Evolutionary conservation across 2,329 filamentous ascomycete genomes (phyloP).

Genomic region (Cladosporium oxysporum): DNA sequence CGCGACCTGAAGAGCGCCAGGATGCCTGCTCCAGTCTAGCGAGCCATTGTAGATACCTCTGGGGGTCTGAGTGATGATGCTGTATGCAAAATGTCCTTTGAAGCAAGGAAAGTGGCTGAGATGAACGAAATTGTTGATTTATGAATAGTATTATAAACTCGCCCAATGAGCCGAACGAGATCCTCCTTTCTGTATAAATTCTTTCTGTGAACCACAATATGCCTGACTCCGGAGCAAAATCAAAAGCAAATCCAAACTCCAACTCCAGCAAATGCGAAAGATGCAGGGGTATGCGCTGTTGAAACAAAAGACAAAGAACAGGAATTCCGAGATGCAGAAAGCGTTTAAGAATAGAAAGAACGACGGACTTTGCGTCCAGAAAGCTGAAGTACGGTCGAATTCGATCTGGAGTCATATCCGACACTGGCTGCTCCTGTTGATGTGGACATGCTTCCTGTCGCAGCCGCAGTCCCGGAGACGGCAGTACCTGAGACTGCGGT

Average conservation of each 20-base stretch:
- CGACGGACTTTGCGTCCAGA: slow-evolving; percentile 3
- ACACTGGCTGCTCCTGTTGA: slow-evolving; percentile 10
- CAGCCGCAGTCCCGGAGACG: slow-evolving; percentile 3
- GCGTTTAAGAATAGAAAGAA: background rate
- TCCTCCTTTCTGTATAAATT: background rate
- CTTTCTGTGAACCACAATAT: background rate
- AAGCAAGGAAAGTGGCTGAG: background rate
- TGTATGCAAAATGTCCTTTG: no score
- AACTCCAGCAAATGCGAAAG: slow-evolving; percentile 4
- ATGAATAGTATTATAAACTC: background rate
- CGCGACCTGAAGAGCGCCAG: background rate
- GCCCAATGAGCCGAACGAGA: background rate
- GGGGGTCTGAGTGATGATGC: background rate
- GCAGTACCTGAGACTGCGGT: slow-evolving; percentile 9
- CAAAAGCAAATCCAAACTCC: background rate
- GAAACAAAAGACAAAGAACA: background rate
- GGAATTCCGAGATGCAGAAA: background rate
- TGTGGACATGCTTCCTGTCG: slow-evolving; percentile 13
- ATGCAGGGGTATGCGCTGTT: slow-evolving; percentile 7
- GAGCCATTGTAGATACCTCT: background rate
- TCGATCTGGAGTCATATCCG: slow-evolving; percentile 1
- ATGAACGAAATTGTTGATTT: background rate
- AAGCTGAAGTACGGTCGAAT: slow-evolving; percentile 14
- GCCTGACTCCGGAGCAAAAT: background rate
- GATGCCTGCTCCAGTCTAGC: background rate